phyloP scores from a whole-genome alignment of 495 filamentous ascomycete genomes.

The Bathelium albidoporum region DNA sequence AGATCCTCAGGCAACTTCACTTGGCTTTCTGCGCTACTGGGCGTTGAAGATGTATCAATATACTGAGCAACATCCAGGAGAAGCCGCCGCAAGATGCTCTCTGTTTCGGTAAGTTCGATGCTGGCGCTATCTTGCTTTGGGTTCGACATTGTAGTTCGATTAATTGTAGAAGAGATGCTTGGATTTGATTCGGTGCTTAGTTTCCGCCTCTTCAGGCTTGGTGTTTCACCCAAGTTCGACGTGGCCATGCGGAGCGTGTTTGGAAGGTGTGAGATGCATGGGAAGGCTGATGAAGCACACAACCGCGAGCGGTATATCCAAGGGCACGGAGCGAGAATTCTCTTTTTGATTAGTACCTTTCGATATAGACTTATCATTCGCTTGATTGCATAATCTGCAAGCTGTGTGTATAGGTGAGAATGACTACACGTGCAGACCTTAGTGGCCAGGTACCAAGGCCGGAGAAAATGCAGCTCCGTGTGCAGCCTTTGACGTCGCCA shows the following conservation, averaged over 20 bases:
- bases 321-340: background rate
- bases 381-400: background rate
- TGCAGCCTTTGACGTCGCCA: conserved; percentile 2
- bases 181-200: background rate
- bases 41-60: conserved; percentile 37
- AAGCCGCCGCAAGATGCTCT: conserved; percentile 57
- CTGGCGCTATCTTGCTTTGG: conserved; percentile 11
- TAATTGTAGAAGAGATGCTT: background rate
- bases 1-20: conserved; percentile 34
- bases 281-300: background rate
- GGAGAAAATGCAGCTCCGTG: background rate
- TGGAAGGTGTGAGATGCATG: background rate
- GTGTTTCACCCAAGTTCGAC: background rate
- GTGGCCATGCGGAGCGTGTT: background rate
- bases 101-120: conserved; percentile 54
- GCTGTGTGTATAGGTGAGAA: background rate
- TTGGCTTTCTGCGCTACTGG: conserved; percentile 8
- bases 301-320: no score
- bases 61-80: conserved; percentile 65
- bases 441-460: background rate
- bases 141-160: background rate
- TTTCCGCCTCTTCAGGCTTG: background rate
- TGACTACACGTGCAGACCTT: background rate
- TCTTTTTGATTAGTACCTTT: background rate
- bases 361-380: background rate